Conservation (phyloP, 768 basidiomycete species). For the Calvatia gigantea region DNA sequence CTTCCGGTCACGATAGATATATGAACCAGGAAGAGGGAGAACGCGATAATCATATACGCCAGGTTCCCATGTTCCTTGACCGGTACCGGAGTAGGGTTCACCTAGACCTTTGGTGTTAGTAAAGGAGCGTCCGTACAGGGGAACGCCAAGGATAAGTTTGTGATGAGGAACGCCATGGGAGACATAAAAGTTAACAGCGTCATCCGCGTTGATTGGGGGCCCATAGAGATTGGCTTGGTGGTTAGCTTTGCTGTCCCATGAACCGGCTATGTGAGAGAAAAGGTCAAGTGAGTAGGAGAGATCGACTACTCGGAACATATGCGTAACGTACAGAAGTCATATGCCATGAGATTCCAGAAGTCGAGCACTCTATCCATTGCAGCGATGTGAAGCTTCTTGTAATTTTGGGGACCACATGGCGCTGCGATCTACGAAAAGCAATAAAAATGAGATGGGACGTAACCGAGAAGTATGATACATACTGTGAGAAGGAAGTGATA, state of each 20-base stretch:
- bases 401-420: slow-evolving; percentile 87
- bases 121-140: slow-evolving; percentile 93
- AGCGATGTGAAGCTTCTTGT: slow-evolving; percentile 68
- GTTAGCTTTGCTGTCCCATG: slow-evolving; percentile 67
- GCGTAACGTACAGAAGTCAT: slow-evolving; percentile 66
- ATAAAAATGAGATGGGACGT: neutral
- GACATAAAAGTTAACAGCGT: slow-evolving; percentile 69
- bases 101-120: slow-evolving; percentile 82
- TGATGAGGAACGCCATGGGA: slow-evolving; percentile 65
- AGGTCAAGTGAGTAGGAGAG: slow-evolving; percentile 3
- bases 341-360: slow-evolving; percentile 98
- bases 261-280: slow-evolving; percentile 49
- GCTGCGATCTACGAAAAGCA: slow-evolving; percentile 67
- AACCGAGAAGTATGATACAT: slow-evolving; percentile 21
- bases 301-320: neutral
- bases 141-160: slow-evolving; percentile 89
- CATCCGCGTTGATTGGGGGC: slow-evolving; percentile 56
- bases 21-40: slow-evolving; percentile 73
- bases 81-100: slow-evolving; percentile 72
- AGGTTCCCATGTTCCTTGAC: slow-evolving; percentile 87
- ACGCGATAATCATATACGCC: slow-evolving; percentile 93
- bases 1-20: slow-evolving; percentile 61
- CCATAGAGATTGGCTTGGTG: slow-evolving; percentile 88
- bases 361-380: slow-evolving; percentile 90
- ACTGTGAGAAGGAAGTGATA: slow-evolving; percentile 76